Conservation (phyloP, 225 moss, liverwort and hornwort species). For the Marchantia paleacea region DNA sequence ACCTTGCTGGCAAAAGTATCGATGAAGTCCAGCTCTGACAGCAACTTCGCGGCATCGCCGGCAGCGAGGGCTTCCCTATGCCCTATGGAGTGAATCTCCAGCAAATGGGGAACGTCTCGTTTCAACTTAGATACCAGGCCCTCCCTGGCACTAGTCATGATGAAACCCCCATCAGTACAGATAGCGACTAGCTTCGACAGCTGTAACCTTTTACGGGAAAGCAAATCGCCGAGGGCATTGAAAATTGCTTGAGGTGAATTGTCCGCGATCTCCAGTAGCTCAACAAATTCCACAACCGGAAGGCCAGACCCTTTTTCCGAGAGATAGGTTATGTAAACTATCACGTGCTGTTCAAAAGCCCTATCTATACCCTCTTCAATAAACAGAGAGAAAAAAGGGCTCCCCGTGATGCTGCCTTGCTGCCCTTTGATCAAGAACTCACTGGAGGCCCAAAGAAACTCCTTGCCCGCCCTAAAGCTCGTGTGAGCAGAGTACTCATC, state of each 20-base stretch:
- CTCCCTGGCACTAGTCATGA: slow-evolving; percentile 22
- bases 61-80: slow-evolving; percentile 26
- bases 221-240: slow-evolving; percentile 22
- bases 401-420: slow-evolving; percentile 23
- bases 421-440: slow-evolving; percentile 24
- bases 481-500: slow-evolving; percentile 22
- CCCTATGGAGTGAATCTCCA: slow-evolving; percentile 29
- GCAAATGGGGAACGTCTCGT: slow-evolving; percentile 29
- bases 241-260: slow-evolving; percentile 27
- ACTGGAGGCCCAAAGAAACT: slow-evolving; percentile 30
- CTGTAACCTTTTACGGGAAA: slow-evolving; percentile 14
- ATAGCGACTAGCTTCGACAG: slow-evolving; percentile 23
- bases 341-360: slow-evolving; percentile 30
- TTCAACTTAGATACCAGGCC: slow-evolving; percentile 26
- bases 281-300: slow-evolving; percentile 27
- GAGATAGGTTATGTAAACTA: slow-evolving; percentile 29
- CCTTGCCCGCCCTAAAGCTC: slow-evolving; percentile 27
- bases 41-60: slow-evolving; percentile 30
- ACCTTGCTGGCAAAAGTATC: slow-evolving; percentile 29
- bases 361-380: slow-evolving; percentile 26
- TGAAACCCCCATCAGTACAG: slow-evolving; percentile 28
- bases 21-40: slow-evolving; percentile 31
- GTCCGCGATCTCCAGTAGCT: slow-evolving; percentile 26
- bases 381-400: slow-evolving; percentile 32
- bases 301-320: slow-evolving; percentile 24